These are phyloP conservation scores for Taiwanofungus camphoratus DNA, from an alignment of 1,284 basidiomycete species.

Conservation along the genomic window DNA sequence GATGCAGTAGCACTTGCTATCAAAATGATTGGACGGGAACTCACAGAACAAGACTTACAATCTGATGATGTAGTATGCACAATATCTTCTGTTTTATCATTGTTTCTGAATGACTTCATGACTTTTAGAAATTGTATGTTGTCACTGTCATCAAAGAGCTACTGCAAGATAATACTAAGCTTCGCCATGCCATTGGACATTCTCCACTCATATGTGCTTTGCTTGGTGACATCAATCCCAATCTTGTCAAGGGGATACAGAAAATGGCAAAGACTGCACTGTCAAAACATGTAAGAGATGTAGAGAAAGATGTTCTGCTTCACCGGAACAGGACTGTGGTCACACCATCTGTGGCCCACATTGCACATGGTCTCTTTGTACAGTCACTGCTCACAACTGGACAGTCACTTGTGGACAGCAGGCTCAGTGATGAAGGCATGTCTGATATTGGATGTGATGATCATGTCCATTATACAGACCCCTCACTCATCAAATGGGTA, in stretches of 20 bases:
- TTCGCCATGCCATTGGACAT: slow-evolving; percentile 8
- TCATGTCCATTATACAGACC: slow-evolving; percentile 39
- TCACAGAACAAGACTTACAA: slow-evolving; percentile 35
- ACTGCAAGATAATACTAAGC: background rate
- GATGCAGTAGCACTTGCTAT: slow-evolving; percentile 19
- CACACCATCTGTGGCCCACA: slow-evolving; percentile 40
- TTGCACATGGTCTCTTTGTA: slow-evolving; percentile 45
- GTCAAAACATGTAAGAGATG: slow-evolving; percentile 5
- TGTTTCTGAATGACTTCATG: background rate
- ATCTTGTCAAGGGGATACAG: background rate
- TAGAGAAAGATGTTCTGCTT: slow-evolving; percentile 34
- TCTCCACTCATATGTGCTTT: slow-evolving; percentile 6
- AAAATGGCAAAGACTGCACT: background rate
- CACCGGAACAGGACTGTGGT: slow-evolving; percentile 41
- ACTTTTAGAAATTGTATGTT: slow-evolving; percentile 12
- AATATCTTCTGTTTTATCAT: background rate
- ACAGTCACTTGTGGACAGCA: background rate
- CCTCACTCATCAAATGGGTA: slow-evolving; percentile 46
- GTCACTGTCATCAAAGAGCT: slow-evolving; percentile 3
- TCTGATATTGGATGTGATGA: slow-evolving; percentile 3
- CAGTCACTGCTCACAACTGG: slow-evolving; percentile 26
- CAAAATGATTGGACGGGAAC: slow-evolving; percentile 27
- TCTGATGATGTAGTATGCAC: slow-evolving; percentile 37
- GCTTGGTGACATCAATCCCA: background rate
- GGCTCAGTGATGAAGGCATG: background rate